Conservation (phyloP, 2,329 filamentous ascomycete genomes). For the Pseudogymnoascus sp. region DNA sequence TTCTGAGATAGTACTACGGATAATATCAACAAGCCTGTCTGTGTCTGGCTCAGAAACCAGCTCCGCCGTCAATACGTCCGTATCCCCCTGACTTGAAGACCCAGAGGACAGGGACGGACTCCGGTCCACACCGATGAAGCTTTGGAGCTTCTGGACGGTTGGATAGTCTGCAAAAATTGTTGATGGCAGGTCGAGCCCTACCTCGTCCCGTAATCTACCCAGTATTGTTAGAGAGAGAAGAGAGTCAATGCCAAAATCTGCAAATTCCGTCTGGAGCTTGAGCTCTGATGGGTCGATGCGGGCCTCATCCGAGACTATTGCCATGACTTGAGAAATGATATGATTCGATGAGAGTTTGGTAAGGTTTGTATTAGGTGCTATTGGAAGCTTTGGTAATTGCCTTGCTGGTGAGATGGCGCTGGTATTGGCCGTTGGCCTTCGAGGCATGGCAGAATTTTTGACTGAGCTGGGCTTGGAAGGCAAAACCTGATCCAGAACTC, state of each 20-base stretch:
- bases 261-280: conserved; percentile 26
- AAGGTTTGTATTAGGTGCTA: background rate
- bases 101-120: background rate
- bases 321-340: background rate
- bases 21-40: background rate
- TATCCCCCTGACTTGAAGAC: background rate
- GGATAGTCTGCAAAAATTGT: conserved; percentile 27
- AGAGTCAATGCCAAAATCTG: conserved; percentile 33
- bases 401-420: background rate
- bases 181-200: conserved; percentile 25
- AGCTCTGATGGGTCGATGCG: conserved; percentile 23
- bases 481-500: background rate
- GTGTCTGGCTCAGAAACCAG: background rate
- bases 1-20: conserved; percentile 13
- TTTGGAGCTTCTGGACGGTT: conserved; percentile 19
- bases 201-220: conserved; percentile 30
- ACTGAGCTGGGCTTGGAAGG: background rate
- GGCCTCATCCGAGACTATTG: conserved; percentile 30
- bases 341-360: background rate
- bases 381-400: background rate
- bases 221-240: conserved; percentile 30
- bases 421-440: background rate
- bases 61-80: background rate
- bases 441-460: background rate
- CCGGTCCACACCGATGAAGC: background rate